Evolutionary conservation across 495 filamentous ascomycete species (phyloP), one percentile per base, ranked within the genome.

Genomic region (Aspergillus taichungensis): DNA sequence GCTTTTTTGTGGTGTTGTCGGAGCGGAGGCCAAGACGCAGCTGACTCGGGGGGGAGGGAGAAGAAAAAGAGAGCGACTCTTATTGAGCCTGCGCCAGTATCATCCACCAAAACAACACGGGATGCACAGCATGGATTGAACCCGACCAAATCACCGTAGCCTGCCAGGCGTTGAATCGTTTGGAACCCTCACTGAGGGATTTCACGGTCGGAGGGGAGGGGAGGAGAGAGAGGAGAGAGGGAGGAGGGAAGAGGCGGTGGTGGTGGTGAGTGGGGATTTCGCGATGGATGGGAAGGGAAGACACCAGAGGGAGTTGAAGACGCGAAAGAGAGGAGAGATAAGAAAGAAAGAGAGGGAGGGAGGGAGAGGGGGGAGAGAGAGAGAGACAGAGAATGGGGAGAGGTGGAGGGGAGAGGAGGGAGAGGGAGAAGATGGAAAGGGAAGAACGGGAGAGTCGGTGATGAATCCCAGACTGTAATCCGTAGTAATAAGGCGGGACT

Each of bases 11-110:
- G 18, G 18, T 24, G 66, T 66, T 61, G 65, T 60, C 58, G 61
- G 64, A 55, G 61, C 51, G 60, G 58, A 65, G 58, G 60, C 64
- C 61, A 65, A 63, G 60, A 66, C 57, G 54, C 57, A 59, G 50
- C 58, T 58, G 60, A 60, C 59, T n/a, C n/a, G 51, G 56, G 49
- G 37, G 33, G 42, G n/a, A 12, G 35, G 18, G n/a, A 12, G 2
- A 10, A 37, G 5, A 10, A 37, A 13, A 37, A 5, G 35, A 37
- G 7, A 13, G 35, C n/a, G 12, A 13, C 5, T 2, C 7, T 40
- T 24, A 55, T 46, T 42, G 43, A 49, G 52, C 52, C 53, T 51
- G 50, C 45, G 52, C 59, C 53, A 49, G 52, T 42, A 51, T 49
- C 47, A 48, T 58, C 53, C 49, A 54, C 47, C 30, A 51, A 46